Conservation (phyloP, 75 land plant genomes). For the Isoetes taiwanensis region DNA sequence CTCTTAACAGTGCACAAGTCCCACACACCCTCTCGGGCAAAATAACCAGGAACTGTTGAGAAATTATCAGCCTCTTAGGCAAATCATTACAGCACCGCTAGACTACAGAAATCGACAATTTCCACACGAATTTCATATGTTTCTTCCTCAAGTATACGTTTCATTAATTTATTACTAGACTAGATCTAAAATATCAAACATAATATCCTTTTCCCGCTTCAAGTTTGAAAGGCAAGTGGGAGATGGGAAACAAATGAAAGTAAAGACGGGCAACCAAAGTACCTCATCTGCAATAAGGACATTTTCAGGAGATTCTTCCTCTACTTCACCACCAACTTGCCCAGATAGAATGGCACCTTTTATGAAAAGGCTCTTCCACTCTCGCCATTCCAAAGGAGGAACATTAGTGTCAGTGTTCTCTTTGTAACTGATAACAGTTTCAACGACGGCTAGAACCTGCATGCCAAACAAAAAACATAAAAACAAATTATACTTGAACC, state of each 20-base stretch:
- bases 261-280: too few relatives aligned
- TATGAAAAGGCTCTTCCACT: constrained; percentile 25
- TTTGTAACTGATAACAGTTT: constrained; percentile 3
- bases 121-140: too few relatives aligned
- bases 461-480: background rate
- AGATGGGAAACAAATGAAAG: too few relatives aligned
- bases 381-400: constrained; percentile 19
- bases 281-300: constrained; percentile 11
- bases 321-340: background rate
- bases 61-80: too few relatives aligned
- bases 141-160: too few relatives aligned
- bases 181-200: background rate
- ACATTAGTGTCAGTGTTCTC: constrained; percentile 7
- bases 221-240: too few relatives aligned
- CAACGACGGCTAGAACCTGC: constrained; percentile 16
- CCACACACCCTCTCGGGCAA: too few relatives aligned
- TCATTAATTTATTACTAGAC: too few relatives aligned
- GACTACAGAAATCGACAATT: too few relatives aligned
- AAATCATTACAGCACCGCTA: too few relatives aligned
- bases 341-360: constrained; percentile 16
- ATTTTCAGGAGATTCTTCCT: background rate
- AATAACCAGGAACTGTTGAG: too few relatives aligned
- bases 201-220: background rate
- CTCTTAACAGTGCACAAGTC: too few relatives aligned
- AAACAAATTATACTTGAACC: background rate